These are phyloP conservation scores for Fusarium pininemorale DNA, from an alignment of 2,329 filamentous ascomycete genomes.

Conservation along the genomic window DNA sequence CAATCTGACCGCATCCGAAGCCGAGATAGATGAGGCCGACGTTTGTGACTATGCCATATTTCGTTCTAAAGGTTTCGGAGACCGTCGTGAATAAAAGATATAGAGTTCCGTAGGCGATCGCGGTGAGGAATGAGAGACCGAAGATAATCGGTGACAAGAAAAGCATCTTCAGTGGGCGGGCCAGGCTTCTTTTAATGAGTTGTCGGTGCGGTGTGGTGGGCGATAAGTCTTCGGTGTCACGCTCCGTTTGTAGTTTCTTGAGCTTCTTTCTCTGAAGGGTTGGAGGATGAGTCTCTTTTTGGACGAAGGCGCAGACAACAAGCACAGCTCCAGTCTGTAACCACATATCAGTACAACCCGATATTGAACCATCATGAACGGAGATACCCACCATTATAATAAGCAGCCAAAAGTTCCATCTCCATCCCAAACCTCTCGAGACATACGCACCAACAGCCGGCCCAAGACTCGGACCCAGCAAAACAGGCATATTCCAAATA, in stretches of 20 bases:
- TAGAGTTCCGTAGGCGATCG: neutral
- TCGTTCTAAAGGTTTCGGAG: neutral
- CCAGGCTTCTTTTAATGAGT: neutral
- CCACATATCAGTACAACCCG: neutral
- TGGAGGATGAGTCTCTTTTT: neutral
- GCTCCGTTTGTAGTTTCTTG: neutral
- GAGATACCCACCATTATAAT: neutral
- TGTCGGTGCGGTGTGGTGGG: neutral
- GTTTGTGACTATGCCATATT: neutral
- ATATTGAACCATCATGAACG: accelerated
- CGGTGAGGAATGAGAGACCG: neutral
- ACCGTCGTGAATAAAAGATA: neutral
- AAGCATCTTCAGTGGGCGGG: neutral
- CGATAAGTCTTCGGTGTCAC: neutral
- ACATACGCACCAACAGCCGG: neutral
- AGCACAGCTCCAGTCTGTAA: neutral
- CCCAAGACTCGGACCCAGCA: neutral
- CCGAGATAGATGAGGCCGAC: neutral
- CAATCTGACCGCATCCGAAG: neutral
- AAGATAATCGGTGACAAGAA: neutral
- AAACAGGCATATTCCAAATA: neutral
- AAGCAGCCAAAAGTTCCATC: neutral
- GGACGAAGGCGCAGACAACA: neutral
- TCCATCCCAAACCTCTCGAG: neutral
- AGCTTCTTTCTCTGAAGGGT: neutral